Conservation (phyloP, 345 rosid species). For the Eucalyptus sp. region DNA sequence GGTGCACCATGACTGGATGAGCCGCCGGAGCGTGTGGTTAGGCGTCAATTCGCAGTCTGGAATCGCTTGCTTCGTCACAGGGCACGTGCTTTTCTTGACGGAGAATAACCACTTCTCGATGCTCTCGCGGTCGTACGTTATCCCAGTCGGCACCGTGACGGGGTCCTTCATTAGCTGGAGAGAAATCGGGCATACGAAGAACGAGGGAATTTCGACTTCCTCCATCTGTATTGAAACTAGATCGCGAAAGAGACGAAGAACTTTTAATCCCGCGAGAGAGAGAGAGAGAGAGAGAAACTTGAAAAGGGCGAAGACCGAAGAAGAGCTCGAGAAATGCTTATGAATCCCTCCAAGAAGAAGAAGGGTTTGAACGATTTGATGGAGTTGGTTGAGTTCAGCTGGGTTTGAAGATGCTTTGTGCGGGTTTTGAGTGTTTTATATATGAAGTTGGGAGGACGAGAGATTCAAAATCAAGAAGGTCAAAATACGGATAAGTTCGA, state of each 20-base stretch:
- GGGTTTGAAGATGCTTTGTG: background rate
- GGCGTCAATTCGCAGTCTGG: conserved; percentile 46
- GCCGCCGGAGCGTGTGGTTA: conserved; percentile 73
- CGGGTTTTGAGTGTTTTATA: background rate
- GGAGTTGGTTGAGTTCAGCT: background rate
- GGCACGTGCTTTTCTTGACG: background rate
- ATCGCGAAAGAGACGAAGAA: background rate
- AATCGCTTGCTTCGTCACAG: conserved; percentile 53
- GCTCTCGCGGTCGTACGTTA: conserved; percentile 9
- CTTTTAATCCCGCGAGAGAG: background rate
- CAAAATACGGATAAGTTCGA: background rate
- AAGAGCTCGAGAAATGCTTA: background rate
- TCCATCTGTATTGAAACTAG: background rate
- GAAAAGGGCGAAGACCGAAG: background rate
- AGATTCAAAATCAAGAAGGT: background rate
- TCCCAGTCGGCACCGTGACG: background rate
- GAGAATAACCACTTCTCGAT: conserved; percentile 7
- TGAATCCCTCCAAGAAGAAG: background rate
- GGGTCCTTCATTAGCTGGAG: conserved; percentile 12
- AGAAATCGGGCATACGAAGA: conserved; percentile 8
- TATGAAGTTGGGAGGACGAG: background rate
- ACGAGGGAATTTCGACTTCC: conserved; percentile 6
- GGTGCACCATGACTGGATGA: conserved; percentile 90
- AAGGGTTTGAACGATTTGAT: background rate
- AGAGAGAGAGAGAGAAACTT: background rate